A percentile compares a stretch with the other conserved stretches of the same genome.
phyloP scores from a whole-genome alignment of 257 asterid genomes.

The Solanum appendiculatum region DNA sequence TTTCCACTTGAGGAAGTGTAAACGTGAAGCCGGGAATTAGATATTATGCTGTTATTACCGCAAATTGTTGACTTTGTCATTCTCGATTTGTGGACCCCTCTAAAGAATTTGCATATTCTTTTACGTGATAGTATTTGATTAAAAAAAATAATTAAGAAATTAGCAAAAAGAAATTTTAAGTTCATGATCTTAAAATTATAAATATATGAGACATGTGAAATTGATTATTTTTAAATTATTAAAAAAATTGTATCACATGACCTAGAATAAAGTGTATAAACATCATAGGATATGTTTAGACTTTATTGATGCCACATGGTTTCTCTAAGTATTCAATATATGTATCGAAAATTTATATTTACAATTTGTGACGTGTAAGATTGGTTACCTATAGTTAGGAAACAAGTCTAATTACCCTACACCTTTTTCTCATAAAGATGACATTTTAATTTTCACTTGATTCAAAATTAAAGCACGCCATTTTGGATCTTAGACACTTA shows the following conservation, averaged over 20 bases:
- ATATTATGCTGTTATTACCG: neutral
- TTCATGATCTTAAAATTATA: no score
- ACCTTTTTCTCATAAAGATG: neutral
- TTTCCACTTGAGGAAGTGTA: neutral
- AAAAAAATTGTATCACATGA: no score
- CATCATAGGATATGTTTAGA: neutral
- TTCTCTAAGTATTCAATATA: neutral
- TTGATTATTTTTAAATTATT: no score
- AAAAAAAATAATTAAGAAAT: no score
- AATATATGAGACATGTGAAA: no score
- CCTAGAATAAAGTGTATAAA: neutral
- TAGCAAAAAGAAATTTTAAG: fast-evolving
- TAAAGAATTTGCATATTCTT: neutral
- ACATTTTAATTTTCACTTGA: neutral
- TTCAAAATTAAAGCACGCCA: neutral
- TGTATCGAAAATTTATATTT: neutral
- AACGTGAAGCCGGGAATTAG: neutral
- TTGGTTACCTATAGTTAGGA: neutral
- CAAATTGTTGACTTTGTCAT: neutral
- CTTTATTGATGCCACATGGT: neutral
- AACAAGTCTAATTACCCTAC: neutral
- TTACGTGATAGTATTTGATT: neutral
- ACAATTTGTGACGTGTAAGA: neutral
- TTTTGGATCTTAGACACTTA: neutral
- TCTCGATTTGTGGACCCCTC: neutral